These are phyloP conservation scores for Eruca vesicaria DNA, from an alignment of 441 rosid genomes.

Conservation along the genomic window DNA sequence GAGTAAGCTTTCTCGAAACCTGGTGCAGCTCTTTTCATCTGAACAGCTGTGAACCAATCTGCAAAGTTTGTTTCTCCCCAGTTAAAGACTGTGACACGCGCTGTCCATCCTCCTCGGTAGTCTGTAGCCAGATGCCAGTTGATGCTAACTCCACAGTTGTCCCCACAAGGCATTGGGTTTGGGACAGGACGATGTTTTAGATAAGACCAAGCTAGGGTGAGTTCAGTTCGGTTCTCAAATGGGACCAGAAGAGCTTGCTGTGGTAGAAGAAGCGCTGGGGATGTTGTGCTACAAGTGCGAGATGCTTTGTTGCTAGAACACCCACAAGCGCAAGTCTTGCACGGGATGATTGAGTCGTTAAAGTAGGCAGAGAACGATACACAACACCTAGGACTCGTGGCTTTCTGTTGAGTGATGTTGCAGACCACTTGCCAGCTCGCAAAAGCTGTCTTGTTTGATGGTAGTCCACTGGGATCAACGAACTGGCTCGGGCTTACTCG, in stretches of 20 bases:
- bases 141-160: slow-evolving; percentile 90
- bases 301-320: slow-evolving; percentile 49
- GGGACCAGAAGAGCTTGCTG: slow-evolving; percentile 84
- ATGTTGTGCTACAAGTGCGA: slow-evolving; percentile 62
- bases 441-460: slow-evolving; percentile 65
- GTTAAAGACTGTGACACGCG: slow-evolving; percentile 88
- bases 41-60: slow-evolving; percentile 87
- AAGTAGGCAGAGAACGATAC: slow-evolving; percentile 93
- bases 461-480: slow-evolving; percentile 62
- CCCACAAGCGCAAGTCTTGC: slow-evolving; percentile 92
- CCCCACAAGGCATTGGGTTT: slow-evolving; percentile 86
- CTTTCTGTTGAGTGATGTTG: slow-evolving; percentile 77
- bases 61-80: slow-evolving; percentile 80
- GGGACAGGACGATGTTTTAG: slow-evolving; percentile 66
- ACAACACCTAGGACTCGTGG: slow-evolving; percentile 75
- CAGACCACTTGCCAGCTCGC: slow-evolving; percentile 99
- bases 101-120: slow-evolving; percentile 78
- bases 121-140: slow-evolving; percentile 91
- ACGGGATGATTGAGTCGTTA: slow-evolving; percentile 86
- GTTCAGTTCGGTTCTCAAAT: slow-evolving; percentile 70
- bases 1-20: slow-evolving; percentile 87
- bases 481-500: slow-evolving; percentile 81
- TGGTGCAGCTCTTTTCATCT: slow-evolving; percentile 63
- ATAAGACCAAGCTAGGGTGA: slow-evolving; percentile 68
- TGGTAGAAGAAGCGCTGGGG: slow-evolving; percentile 81